Evolutionary conservation across 2,329 filamentous ascomycete genomes (phyloP).

Genomic region (Ophiocordyceps camponoti-rufipedis): DNA sequence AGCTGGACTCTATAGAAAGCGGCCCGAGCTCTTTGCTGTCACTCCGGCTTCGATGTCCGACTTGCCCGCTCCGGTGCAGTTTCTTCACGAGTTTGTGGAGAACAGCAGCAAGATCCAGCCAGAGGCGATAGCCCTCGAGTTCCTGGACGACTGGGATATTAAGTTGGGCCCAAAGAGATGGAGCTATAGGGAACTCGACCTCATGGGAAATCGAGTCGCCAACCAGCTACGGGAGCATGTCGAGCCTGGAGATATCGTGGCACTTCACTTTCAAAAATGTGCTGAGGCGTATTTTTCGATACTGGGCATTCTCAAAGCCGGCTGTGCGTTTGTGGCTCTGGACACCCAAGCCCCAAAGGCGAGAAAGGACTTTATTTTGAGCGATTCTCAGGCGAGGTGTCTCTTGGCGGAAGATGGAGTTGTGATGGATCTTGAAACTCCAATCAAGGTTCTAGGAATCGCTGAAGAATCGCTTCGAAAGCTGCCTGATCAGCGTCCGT

Average conservation of each 20-base stretch:
- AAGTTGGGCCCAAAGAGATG: constrained; percentile 33
- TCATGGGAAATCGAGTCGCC: constrained; percentile 54
- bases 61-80: constrained; percentile 36
- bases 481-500: neutral
- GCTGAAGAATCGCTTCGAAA: constrained; percentile 13
- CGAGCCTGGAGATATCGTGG: constrained; percentile 43
- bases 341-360: constrained; percentile 55
- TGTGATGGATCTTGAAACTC: constrained; percentile 14
- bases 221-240: constrained; percentile 37
- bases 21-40: constrained; percentile 39
- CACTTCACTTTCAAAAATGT: constrained; percentile 69
- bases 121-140: constrained; percentile 52
- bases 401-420: constrained; percentile 34
- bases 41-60: constrained; percentile 38
- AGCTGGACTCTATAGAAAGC: constrained; percentile 15
- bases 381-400: constrained; percentile 49
- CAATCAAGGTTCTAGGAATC: constrained; percentile 15
- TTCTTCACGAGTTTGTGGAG: constrained; percentile 71
- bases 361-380: constrained; percentile 59
- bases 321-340: constrained; percentile 64
- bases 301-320: constrained; percentile 64
- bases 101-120: constrained; percentile 35
- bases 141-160: constrained; percentile 36
- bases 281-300: constrained; percentile 72
- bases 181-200: constrained; percentile 58